Conservation (phyloP, 192 early-diverging fungal species). For the Lunasporangiospora selenospora region DNA sequence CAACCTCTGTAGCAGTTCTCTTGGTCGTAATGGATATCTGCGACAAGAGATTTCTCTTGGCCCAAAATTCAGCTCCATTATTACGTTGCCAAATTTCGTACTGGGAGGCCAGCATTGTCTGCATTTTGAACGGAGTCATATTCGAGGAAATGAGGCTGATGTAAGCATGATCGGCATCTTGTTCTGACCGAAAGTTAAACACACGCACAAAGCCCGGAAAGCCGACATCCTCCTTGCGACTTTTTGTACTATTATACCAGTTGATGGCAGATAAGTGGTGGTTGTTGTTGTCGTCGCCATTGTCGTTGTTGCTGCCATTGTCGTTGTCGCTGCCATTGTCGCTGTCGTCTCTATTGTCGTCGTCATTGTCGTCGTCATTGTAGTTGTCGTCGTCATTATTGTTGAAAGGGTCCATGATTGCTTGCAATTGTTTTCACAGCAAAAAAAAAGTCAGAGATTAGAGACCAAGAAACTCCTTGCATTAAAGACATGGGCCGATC, state of each 20-base stretch:
- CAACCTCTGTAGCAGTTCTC: constrained; percentile 21
- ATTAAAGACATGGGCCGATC: too few relatives aligned
- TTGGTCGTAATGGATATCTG: constrained; percentile 22
- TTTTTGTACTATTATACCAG: constrained; percentile 10
- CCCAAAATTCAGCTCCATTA: constrained; percentile 22
- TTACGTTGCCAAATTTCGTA: constrained; percentile 15
- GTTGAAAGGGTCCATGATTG: constrained; percentile 8
- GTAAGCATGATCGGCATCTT: constrained; percentile 17
- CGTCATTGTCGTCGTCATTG: too few relatives aligned
- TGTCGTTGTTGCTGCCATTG: too few relatives aligned
- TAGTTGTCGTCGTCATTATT: constrained; percentile 10
- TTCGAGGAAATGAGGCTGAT: constrained; percentile 15
- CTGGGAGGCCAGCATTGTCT: constrained; percentile 7
- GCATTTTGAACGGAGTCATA: constrained; percentile 2
- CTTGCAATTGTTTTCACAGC: background rate
- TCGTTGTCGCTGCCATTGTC: too few relatives aligned
- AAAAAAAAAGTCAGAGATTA: constrained; percentile 10
- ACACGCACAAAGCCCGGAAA: too few relatives aligned
- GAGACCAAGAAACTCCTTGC: too few relatives aligned
- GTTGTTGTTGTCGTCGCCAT: too few relatives aligned
- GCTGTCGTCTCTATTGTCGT: too few relatives aligned
- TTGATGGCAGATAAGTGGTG: constrained; percentile 21
- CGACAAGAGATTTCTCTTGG: constrained; percentile 5
- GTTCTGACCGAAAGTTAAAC: constrained; percentile 12
- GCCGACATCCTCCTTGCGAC: constrained; percentile 3